phyloP scores from a whole-genome alignment of 2,329 filamentous ascomycete species.

The Epichloe uncinata region DNA sequence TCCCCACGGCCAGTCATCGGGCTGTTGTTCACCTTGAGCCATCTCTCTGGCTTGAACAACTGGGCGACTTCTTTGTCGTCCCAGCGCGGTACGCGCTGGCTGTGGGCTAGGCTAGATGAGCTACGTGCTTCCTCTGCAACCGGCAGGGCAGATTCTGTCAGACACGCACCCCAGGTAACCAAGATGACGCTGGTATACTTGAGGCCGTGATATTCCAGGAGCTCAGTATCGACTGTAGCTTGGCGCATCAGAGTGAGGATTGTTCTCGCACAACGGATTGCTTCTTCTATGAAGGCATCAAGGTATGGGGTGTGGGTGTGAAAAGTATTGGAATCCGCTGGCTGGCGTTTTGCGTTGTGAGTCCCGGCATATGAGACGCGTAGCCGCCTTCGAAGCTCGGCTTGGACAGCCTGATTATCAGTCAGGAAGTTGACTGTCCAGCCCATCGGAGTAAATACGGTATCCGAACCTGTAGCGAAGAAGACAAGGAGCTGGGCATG shows the following conservation, averaged over 20 bases:
- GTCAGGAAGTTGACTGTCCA: constrained; percentile 4
- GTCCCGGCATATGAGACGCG: constrained; percentile 11
- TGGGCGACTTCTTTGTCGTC: constrained; percentile 11
- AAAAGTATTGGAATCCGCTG: constrained; percentile 16
- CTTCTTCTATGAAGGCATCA: constrained; percentile 25
- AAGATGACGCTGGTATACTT: constrained; percentile 20
- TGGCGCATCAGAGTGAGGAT: constrained; percentile 15
- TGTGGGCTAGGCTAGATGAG: constrained; percentile 8
- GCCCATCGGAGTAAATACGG: neutral
- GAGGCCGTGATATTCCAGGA: constrained; percentile 20
- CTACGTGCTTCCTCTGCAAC: constrained; percentile 5
- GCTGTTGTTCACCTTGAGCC: constrained; percentile 15
- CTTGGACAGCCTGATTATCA: constrained; percentile 3
- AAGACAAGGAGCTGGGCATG: no score
- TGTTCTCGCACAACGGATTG: constrained; percentile 16
- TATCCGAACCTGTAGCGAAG: constrained; percentile 13
- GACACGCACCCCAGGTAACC: constrained; percentile 14
- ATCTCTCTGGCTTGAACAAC: constrained; percentile 25
- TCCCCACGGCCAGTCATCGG: neutral
- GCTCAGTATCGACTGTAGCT: constrained; percentile 17
- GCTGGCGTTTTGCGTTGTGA: constrained; percentile 8
- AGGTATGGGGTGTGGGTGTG: constrained; percentile 16
- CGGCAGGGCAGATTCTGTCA: neutral
- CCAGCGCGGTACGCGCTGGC: constrained; percentile 13
- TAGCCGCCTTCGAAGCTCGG: constrained; percentile 10